phyloP scores from a whole-genome alignment of 345 rosid species.

The Hypericum perforatum region DNA sequence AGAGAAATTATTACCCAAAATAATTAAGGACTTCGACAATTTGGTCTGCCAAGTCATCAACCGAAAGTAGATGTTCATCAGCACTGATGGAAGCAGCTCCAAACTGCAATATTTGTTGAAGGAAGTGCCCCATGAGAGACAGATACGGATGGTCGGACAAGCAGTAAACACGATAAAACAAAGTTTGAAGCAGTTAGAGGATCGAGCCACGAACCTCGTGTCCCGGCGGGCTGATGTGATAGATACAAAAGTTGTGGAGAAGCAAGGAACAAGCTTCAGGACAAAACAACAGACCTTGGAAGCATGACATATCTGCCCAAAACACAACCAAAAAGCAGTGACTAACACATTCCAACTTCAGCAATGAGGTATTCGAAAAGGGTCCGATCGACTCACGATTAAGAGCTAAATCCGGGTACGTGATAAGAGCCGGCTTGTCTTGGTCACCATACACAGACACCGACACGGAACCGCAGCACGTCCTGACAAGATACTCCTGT shows the following conservation, averaged over 20 bases:
- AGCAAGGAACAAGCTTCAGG: conserved; percentile 85
- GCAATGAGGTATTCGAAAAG: not conserved
- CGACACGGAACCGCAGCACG: conserved; percentile 51
- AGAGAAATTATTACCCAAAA: conserved; percentile 53
- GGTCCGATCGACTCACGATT: conserved; percentile 43
- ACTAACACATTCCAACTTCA: not conserved
- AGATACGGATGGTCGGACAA: conserved; percentile 6
- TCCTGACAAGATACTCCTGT: conserved; percentile 68
- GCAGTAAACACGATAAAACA: conserved; percentile 13
- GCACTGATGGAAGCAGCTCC: conserved; percentile 60
- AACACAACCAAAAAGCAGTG: not conserved
- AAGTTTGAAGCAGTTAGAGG: conserved; percentile 8
- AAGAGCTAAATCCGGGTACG: conserved; percentile 88
- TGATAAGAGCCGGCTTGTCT: conserved; percentile 90
- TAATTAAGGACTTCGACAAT: conserved; percentile 77
- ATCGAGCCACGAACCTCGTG: conserved; percentile 72
- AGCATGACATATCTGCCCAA: conserved; percentile 72
- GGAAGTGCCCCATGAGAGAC: conserved; percentile 40
- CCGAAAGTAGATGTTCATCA: conserved; percentile 59
- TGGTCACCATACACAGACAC: conserved; percentile 88
- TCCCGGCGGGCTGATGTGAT: conserved; percentile 94
- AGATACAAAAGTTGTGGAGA: conserved; percentile 90
- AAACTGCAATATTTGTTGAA: conserved; percentile 85
- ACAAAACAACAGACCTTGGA: conserved; percentile 83
- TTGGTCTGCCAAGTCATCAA: conserved; percentile 94